Evolutionary conservation across 176 grass and related monocot genomes (phyloP), one percentile per base, ranked within the genome.

Genomic region (Raddia guianensis): DNA sequence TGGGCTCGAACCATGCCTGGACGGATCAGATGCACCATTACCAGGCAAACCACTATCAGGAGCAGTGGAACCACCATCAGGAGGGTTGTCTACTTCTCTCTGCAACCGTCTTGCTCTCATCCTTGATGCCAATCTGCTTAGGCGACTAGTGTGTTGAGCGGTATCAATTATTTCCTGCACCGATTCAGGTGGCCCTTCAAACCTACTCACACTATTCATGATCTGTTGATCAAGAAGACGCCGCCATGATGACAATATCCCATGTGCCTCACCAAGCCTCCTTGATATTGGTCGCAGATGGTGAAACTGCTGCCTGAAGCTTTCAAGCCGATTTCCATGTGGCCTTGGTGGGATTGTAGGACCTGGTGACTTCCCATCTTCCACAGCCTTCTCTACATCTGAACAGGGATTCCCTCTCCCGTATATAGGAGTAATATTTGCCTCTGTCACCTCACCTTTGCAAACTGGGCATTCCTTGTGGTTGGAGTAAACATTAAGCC

Each of bases 401-500:
- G 73, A 71, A 81, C 59, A 70, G 3, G 87, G 85, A 68, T 84
- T 93, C 51, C 96, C 96, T 70, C 96, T 90, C 15, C 96, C 96
- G 64, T 95, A 99, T 73, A 99, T 95, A 37, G 96, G 96, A 66
- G 89, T 93, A 70, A 95, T 68, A 47, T 95, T 95, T 3, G 76
- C 77, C 67, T 99, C 96, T 2, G 88, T 95, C 56, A 99, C 93
- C 75, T 95, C 96, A 1, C 92, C 96, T 79, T 99, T 99, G 96
- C 96, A 99, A 20, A 99, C 92, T 3, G 96, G 96, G 67, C 96
- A 99, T 79, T 99, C 96, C 65, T 94, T 95, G 80, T 99, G 92
- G 68, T 80, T 90, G 67, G 92, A 95, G 66, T 99, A 91, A 59
- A 99, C 84, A 76, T 95, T 94, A 21, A 99, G 64, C 92, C 96